Base-by-base conservation (phyloP, 2,329 filamentous ascomycete species). In the Cladosporium sp. region DNA sequence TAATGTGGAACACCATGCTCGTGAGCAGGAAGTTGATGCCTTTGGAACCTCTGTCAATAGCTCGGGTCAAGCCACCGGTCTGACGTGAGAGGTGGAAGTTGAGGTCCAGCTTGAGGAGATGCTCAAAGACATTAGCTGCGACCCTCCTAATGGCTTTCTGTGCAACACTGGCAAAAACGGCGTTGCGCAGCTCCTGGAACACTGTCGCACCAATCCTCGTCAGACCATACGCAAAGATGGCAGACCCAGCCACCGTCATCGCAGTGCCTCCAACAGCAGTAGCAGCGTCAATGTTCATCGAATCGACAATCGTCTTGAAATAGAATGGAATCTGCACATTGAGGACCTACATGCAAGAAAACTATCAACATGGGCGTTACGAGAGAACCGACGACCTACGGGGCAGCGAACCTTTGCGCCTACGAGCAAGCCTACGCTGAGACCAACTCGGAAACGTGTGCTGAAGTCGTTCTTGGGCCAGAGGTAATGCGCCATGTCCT, bases 281-380 rank as follows among this genome's bases (percentile, higher is more conserved):
- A n/a, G 87, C 86, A 76, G 97, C 89, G 78, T 99, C 95, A 71
- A 99, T 86, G 77, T 99, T 99, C 92, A 99, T 97, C 23, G 92
- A 89, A 78, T 99, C 96, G 50, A 99, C 92, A 69, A 99, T 98
- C 78, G 83, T 93, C 83, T 98, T 98, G 83, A 99, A 99, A 83
- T 97, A 99, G 77, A 99, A 99, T 0, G 95, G 95, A 56, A 99
- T 92, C 81, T 99, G 93, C 18, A 99, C 95, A 78, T 98, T 99
- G 74, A 99, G 83, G 58, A 96, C 78, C 85, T 77, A 75, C 69
- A 72, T 68, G 67, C 55, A 52, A 46, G 18, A 21, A 63, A 50
- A 65, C 68, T 84, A 76, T 74, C 74, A 75, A 75, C 62, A 67
- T 49, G 44, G 29, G 49, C 37, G 8, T 37, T 18, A 26, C 59